Evolutionary conservation across 495 filamentous ascomycete species (phyloP).

Genomic region (Gamarada debralockiae): DNA sequence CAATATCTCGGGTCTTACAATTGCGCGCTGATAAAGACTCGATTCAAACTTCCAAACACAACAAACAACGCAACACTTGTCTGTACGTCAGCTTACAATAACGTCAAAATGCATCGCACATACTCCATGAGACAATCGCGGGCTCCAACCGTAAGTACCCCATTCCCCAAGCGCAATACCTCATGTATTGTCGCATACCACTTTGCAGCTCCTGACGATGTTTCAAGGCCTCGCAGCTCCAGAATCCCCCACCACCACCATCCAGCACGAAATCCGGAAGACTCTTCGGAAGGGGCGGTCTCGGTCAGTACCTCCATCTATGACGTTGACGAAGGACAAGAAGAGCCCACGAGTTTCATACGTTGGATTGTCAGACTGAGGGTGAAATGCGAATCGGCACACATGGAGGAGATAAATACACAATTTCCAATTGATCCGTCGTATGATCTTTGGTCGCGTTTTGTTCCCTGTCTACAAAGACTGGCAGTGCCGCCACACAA

Average conservation of each 20-base stretch:
- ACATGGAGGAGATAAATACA: neutral
- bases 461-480: slow-evolving; percentile 4
- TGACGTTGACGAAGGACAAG: slow-evolving; percentile 8
- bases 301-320: slow-evolving; percentile 53
- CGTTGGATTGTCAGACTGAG: neutral
- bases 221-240: slow-evolving; percentile 64
- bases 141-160: slow-evolving; percentile 63
- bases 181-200: neutral
- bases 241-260: slow-evolving; percentile 90
- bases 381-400: neutral
- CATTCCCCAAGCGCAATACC: neutral
- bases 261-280: slow-evolving; percentile 87
- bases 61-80: neutral
- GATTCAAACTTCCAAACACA: neutral
- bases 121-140: slow-evolving; percentile 98
- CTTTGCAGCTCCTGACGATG: neutral
- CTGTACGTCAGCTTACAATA: neutral
- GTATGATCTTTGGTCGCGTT: slow-evolving; percentile 6
- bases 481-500: neutral
- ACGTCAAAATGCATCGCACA: slow-evolving; percentile 81
- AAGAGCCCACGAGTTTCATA: neutral
- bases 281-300: slow-evolving; percentile 77
- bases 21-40: too few relatives aligned
- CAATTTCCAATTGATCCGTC: neutral
- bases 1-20: too few relatives aligned